Conservation (phyloP, 2,329 filamentous ascomycete species). For the Rutstroemia sp. region DNA sequence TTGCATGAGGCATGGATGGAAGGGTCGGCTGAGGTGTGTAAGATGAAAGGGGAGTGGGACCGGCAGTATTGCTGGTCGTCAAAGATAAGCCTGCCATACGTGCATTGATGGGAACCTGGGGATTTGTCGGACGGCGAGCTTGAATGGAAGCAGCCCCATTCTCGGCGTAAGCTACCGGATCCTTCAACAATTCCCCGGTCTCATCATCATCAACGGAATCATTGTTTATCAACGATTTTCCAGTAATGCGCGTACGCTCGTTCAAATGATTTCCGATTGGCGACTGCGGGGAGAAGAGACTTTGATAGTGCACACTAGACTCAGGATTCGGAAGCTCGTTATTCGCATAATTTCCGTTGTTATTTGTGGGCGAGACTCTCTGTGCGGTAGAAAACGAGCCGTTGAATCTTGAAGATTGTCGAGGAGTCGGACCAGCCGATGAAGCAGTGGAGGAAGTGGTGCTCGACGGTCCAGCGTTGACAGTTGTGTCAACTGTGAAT, state of each 20-base stretch:
- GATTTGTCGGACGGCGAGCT: constrained; percentile 62
- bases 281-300: constrained; percentile 65
- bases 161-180: constrained; percentile 67
- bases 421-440: constrained; percentile 27
- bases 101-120: constrained; percentile 56
- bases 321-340: constrained; percentile 55
- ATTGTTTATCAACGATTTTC: constrained; percentile 67
- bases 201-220: constrained; percentile 63
- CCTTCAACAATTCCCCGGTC: constrained; percentile 62
- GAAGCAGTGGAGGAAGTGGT: constrained; percentile 36
- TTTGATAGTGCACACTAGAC: constrained; percentile 46
- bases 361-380: constrained; percentile 45
- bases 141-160: constrained; percentile 48
- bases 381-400: constrained; percentile 45
- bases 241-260: constrained; percentile 52
- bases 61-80: constrained; percentile 52
- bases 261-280: constrained; percentile 63
- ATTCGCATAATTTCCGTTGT: constrained; percentile 44
- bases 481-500: constrained; percentile 45
- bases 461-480: constrained; percentile 33
- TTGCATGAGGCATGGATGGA: constrained; percentile 28
- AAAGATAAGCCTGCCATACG: constrained; percentile 66
- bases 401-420: constrained; percentile 44
- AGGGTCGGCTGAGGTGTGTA: constrained; percentile 19
- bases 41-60: constrained; percentile 19